Evolutionary conservation across 2,329 filamentous ascomycete genomes (phyloP).

Genomic region (Dactylellina leptospora): DNA sequence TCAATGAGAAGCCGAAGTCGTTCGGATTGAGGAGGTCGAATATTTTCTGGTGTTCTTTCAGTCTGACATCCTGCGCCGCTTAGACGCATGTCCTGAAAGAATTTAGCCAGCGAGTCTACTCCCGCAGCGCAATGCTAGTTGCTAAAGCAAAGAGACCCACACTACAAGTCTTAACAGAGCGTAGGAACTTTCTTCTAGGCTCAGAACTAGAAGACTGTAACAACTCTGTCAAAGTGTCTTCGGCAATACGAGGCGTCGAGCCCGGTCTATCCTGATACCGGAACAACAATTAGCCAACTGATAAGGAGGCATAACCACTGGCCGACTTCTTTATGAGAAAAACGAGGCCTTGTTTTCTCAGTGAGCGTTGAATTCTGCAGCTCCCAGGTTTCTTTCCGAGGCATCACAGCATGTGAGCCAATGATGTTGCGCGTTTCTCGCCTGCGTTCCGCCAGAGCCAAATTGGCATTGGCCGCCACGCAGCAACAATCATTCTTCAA

Average conservation of each 20-base stretch:
- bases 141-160: neutral
- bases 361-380: too few species aligned
- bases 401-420: neutral
- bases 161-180: too few species aligned
- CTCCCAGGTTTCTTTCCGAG: neutral
- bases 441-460: conserved; percentile 22
- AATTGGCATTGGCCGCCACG: conserved; percentile 39
- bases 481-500: conserved; percentile 11
- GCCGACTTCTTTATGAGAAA: too few species aligned
- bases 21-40: conserved; percentile 1
- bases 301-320: too few species aligned
- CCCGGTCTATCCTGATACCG: too few species aligned
- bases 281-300: too few species aligned
- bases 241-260: too few species aligned
- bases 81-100: conserved; percentile 13
- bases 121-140: neutral
- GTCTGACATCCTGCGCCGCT: conserved; percentile 32
- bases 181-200: too few species aligned
- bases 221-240: too few species aligned
- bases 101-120: conserved; percentile 9
- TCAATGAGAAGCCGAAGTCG: conserved; percentile 1
- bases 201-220: too few species aligned
- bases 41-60: neutral
- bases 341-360: too few species aligned
- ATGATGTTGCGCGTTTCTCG: conserved; percentile 1